These are phyloP conservation scores for Tardiomyces depauwii DNA, from an alignment of 1,139 yeast genomes.

Conservation along the genomic window DNA sequence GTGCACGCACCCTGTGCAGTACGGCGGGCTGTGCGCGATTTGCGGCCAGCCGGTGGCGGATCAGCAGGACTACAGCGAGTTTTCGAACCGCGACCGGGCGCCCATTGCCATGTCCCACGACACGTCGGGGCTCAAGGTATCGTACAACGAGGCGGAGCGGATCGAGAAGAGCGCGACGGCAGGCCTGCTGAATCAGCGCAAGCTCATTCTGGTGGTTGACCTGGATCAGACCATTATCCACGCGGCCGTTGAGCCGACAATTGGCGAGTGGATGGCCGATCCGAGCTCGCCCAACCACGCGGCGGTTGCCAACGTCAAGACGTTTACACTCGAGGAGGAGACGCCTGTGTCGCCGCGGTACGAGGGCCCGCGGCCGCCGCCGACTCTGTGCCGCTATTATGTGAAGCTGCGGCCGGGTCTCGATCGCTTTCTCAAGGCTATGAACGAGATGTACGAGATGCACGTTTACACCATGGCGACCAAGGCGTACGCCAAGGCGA, in stretches of 20 bases:
- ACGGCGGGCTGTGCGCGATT: conserved; percentile 88
- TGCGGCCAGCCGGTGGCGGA: conserved; percentile 85
- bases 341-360: conserved; percentile 25
- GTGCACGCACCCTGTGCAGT: conserved; percentile 90
- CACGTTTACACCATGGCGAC: conserved; percentile 99
- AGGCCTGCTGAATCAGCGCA: conserved; percentile 49
- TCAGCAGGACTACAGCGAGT: conserved; percentile 67
- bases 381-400: conserved; percentile 62
- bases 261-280: conserved; percentile 92
- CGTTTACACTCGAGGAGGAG: conserved; percentile 72
- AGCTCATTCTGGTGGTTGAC: conserved; percentile 86
- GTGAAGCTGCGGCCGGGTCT: conserved; percentile 90
- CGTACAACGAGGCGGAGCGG: conserved; percentile 74
- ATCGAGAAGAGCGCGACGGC: conserved; percentile 61
- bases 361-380: conserved; percentile 12
- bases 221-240: conserved; percentile 96
- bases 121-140: conserved; percentile 73
- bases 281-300: conserved; percentile 75
- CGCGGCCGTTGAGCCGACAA: conserved; percentile 96
- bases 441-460: conserved; percentile 65
- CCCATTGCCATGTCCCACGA: conserved; percentile 88
- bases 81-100: conserved; percentile 62
- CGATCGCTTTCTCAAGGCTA: conserved; percentile 51
- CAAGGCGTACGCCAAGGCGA: conserved; percentile 79
- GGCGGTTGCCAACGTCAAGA: conserved; percentile 69